Evolutionary conservation across 2,329 filamentous ascomycete genomes (phyloP).

Genomic region (Cercospora sp.): DNA sequence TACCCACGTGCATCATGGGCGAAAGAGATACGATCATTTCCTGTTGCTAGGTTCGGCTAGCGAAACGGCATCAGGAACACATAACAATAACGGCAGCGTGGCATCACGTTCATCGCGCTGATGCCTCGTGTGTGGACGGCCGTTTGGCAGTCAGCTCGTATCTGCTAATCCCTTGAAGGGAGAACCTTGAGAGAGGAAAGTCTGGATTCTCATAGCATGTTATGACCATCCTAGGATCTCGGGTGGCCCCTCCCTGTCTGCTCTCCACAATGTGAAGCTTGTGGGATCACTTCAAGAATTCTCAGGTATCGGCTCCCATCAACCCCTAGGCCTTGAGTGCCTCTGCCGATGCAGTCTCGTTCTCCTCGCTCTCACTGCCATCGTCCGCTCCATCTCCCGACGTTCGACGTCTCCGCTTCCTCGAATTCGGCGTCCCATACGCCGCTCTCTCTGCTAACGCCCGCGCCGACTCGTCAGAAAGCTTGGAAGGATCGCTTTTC

Average conservation of each 20-base stretch:
- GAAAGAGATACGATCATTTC: background rate
- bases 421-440: slow-evolving; percentile 1
- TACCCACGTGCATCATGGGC: background rate
- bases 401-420: slow-evolving; percentile 21
- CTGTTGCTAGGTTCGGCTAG: background rate
- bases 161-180: background rate
- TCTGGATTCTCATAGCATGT: background rate
- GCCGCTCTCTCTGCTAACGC: slow-evolving; percentile 11
- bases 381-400: slow-evolving; percentile 20
- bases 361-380: slow-evolving; percentile 6
- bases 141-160: background rate
- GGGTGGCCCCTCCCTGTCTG: background rate
- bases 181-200: background rate
- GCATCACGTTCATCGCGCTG: background rate
- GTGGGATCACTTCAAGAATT: background rate
- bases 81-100: background rate
- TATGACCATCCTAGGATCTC: background rate
- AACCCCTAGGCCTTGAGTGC: background rate
- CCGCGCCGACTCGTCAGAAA: slow-evolving; percentile 1
- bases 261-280: background rate
- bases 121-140: background rate
- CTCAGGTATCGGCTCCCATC: background rate
- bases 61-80: background rate
- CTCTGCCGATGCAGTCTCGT: background rate
- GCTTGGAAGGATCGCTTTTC: background rate